phyloP scores from a whole-genome alignment of 768 basidiomycete species.

The Boletus fagicola region DNA sequence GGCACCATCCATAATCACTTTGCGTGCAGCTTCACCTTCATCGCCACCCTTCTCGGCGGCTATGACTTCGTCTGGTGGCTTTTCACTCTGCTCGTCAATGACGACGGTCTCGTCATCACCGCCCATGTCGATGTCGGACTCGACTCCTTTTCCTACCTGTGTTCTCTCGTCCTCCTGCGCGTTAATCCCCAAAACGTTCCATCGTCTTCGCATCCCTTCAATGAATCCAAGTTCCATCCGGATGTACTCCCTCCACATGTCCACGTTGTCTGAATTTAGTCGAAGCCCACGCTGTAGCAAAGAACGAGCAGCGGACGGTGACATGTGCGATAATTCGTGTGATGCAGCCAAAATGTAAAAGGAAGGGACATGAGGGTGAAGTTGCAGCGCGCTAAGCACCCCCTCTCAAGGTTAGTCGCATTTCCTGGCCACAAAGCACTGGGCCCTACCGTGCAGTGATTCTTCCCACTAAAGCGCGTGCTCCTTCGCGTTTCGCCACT shows the following conservation, averaged over 20 bases:
- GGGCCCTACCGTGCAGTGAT: slow-evolving; percentile 72
- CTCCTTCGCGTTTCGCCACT: slow-evolving; percentile 77
- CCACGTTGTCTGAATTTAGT: slow-evolving; percentile 65
- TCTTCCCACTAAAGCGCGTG: slow-evolving; percentile 73
- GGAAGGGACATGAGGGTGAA: slow-evolving; percentile 75
- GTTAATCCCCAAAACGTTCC: slow-evolving; percentile 73
- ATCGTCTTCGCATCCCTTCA: slow-evolving; percentile 74
- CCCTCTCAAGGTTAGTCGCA: slow-evolving; percentile 6
- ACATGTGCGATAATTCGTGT: slow-evolving; percentile 74
- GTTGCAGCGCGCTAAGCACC: slow-evolving; percentile 67
- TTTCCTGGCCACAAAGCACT: background rate
- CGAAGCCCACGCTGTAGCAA: slow-evolving; percentile 85
- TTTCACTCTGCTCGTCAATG: slow-evolving; percentile 24
- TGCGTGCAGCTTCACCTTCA: slow-evolving; percentile 55
- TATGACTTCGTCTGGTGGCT: slow-evolving; percentile 26
- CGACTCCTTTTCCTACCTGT: slow-evolving; percentile 20
- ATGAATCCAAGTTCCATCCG: slow-evolving; percentile 87
- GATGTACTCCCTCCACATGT: slow-evolving; percentile 88
- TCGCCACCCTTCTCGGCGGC: slow-evolving; percentile 40
- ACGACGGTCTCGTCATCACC: slow-evolving; percentile 10
- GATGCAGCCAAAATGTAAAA: slow-evolving; percentile 84
- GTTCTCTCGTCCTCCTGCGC: slow-evolving; percentile 13
- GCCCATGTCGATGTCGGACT: slow-evolving; percentile 26
- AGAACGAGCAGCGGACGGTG: slow-evolving; percentile 76
- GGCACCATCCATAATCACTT: slow-evolving; percentile 71